These are phyloP conservation scores for Lipomyces yarrowii DNA, from an alignment of 1,139 yeast species.

Conservation along the genomic window DNA sequence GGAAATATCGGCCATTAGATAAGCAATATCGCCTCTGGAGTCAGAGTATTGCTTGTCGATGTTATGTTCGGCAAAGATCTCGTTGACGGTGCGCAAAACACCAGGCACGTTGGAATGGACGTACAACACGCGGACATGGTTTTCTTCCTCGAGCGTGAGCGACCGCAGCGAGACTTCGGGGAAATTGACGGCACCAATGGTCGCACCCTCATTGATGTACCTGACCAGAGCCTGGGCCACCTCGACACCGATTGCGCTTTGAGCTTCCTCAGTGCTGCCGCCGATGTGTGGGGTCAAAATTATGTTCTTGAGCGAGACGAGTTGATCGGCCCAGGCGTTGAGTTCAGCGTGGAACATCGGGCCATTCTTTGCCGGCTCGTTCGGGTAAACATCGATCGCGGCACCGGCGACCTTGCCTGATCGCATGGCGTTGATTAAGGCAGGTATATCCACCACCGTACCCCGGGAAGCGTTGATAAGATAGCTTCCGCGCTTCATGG, in stretches of 20 bases:
- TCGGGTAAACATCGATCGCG: conserved; percentile 94
- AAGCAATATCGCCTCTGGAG: conserved; percentile 94
- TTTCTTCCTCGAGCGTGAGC: conserved; percentile 82
- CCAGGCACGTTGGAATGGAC: conserved; percentile 99
- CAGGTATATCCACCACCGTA: conserved; percentile 94
- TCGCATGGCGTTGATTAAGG: conserved; percentile 87
- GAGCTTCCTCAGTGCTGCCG: conserved; percentile 99
- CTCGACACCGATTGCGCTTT: conserved; percentile 95
- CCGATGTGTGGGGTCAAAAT: conserved; percentile 98
- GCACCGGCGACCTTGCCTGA: conserved; percentile 96
- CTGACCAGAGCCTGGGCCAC: conserved; percentile 84
- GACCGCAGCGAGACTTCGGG: conserved; percentile 96
- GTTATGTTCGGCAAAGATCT: conserved; percentile 90
- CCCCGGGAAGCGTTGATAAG: conserved; percentile 97
- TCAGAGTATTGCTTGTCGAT: conserved; percentile 98
- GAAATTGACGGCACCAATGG: conserved; percentile 98
- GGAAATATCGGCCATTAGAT: conserved; percentile 96
- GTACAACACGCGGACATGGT: conserved; percentile 87
- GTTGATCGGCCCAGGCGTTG: conserved; percentile 83
- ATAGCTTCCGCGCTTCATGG: conserved; percentile 96
- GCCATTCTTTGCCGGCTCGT: conserved; percentile 98
- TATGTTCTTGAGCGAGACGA: conserved; percentile 80
- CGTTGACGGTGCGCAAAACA: conserved; percentile 95
- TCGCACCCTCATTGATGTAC: conserved; percentile 93
- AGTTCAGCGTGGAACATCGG: conserved; percentile 71